Evolutionary conservation across 371 early-diverging fungal genomes (phyloP).

Genomic region (Haplosporangium sp.): DNA sequence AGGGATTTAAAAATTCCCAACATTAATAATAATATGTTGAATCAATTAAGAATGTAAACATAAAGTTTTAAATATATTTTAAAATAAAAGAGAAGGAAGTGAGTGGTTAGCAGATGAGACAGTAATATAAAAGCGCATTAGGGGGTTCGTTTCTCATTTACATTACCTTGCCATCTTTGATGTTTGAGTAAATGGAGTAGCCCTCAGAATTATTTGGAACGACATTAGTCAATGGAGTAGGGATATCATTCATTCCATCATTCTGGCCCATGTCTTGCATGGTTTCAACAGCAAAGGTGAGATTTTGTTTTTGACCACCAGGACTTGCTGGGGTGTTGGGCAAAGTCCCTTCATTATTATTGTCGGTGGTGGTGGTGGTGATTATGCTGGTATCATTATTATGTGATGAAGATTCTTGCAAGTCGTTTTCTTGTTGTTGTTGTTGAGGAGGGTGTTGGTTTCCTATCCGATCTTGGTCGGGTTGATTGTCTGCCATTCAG

Average conservation of each 20-base stretch:
- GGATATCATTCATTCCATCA: slow-evolving; percentile 1
- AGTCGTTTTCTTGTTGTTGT: too few species aligned
- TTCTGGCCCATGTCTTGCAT: slow-evolving; percentile 10
- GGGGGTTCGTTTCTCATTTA: too few species aligned
- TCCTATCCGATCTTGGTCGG: slow-evolving; percentile 24
- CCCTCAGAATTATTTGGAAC: slow-evolving; percentile 30
- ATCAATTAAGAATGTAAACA: not conserved
- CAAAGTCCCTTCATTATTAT: not conserved
- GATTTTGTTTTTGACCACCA: slow-evolving; percentile 19
- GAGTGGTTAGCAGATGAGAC: not conserved
- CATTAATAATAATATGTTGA: not conserved
- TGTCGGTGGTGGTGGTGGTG: not conserved
- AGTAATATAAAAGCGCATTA: not conserved
- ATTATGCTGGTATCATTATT: slow-evolving; percentile 1
- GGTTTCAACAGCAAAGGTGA: slow-evolving; percentile 23
- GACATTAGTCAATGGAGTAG: not conserved
- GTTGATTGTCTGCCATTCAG: slow-evolving; percentile 31
- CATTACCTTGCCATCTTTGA: slow-evolving; percentile 52
- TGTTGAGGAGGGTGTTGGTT: slow-evolving; percentile 16
- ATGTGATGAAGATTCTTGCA: not conserved
- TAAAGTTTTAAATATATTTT: not conserved
- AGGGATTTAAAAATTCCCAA: not conserved
- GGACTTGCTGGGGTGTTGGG: not conserved
- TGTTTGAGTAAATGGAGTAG: slow-evolving; percentile 54
- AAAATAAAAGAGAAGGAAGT: not conserved